Evolutionary conservation across 352 stramenopile species (phyloP).

Genomic region (Phytophthora aleatoria): DNA sequence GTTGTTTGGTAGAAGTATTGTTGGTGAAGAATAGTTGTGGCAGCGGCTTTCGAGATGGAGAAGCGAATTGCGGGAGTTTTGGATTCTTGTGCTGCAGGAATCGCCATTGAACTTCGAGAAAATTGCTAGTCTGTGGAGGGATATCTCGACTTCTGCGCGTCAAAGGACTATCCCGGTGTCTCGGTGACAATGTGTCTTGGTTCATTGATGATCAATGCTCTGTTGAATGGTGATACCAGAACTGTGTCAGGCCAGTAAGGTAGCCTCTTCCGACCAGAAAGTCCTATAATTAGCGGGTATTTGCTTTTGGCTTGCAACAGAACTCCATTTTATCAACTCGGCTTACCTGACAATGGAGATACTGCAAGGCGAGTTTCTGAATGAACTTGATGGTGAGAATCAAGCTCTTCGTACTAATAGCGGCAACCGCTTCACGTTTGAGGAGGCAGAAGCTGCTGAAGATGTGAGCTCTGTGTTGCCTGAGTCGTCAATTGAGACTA

Average conservation of each 20-base stretch:
- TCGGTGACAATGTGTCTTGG: conserved; percentile 10
- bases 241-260: too few species aligned
- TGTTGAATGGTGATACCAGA: conserved; percentile 14
- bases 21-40: conserved; percentile 1
- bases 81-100: conserved; percentile 56
- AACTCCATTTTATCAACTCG: too few species aligned
- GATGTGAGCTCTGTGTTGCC: not conserved
- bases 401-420: conserved; percentile 3
- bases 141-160: conserved; percentile 37
- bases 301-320: too few species aligned
- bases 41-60: conserved; percentile 9
- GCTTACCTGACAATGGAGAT: conserved; percentile 9
- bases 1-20: not conserved
- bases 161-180: conserved; percentile 34
- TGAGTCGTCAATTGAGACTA: not conserved
- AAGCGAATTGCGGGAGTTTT: conserved; percentile 22
- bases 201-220: conserved; percentile 21
- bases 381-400: conserved; percentile 11
- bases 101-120: conserved; percentile 58
- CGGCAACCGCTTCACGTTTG: not conserved
- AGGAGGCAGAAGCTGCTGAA: not conserved
- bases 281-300: too few species aligned
- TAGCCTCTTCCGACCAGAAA: too few species aligned
- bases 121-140: conserved; percentile 29
- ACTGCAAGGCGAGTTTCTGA: conserved; percentile 4